Conservation (phyloP, 2,329 filamentous ascomycete species). For the Pseudogymnoascus sp. region DNA sequence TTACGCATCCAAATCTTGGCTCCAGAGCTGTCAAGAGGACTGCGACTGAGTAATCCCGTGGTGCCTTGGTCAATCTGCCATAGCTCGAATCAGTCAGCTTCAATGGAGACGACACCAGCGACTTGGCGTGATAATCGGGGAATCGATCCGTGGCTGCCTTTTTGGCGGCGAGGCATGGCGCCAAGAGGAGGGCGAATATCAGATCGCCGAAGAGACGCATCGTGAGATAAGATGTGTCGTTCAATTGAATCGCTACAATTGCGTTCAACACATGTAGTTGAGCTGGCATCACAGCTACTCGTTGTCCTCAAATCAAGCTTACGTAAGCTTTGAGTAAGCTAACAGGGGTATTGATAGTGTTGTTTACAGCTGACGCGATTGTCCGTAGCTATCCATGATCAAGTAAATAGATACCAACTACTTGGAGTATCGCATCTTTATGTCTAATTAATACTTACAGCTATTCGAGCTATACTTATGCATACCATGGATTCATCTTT, state of each 20-base stretch:
- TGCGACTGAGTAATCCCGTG: conserved; percentile 74
- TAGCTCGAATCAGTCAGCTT: conserved; percentile 73
- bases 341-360: conserved; percentile 3
- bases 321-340: background rate
- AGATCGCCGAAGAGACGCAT: conserved; percentile 63
- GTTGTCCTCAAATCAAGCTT: conserved; percentile 3
- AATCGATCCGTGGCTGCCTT: conserved; percentile 59
- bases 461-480: conserved; percentile 7
- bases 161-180: conserved; percentile 54
- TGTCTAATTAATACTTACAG: conserved; percentile 5
- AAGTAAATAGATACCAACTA: conserved; percentile 10
- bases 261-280: conserved; percentile 6
- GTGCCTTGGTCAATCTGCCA: conserved; percentile 62
- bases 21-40: conserved; percentile 85
- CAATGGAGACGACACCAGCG: conserved; percentile 56
- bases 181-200: conserved; percentile 52
- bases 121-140: conserved; percentile 58
- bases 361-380: conserved; percentile 6
- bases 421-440: conserved; percentile 7
- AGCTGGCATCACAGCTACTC: conserved; percentile 5
- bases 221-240: conserved; percentile 29
- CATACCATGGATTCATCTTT: conserved; percentile 8
- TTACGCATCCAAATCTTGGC: conserved; percentile 68
- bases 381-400: conserved; percentile 12
- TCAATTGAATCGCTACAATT: background rate